Base-by-base conservation (phyloP, 2,329 filamentous ascomycete species). In the Venturia asperata region DNA sequence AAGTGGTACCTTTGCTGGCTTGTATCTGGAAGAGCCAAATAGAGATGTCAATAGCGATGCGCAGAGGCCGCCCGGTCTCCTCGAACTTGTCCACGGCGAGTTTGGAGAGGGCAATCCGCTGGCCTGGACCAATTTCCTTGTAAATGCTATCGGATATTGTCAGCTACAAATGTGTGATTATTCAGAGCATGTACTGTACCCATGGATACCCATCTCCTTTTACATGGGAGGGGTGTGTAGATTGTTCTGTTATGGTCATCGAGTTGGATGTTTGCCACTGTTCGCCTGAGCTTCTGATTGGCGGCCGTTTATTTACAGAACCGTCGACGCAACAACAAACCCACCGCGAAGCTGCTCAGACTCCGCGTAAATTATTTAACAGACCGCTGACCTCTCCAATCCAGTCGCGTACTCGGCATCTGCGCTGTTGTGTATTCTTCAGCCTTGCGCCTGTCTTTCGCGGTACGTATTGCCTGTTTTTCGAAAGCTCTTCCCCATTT, bases 1-100 rank as follows among this genome's bases (percentile, higher is more conserved):
- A 49, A 52, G 21, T 17, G 39, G 13, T 17, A 84, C 85, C 91
- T 78, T 87, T 86, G 21, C 90, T 90, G 17, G 91, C 88, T 73
- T 96, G 92, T 15, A 88, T 88, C 72, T 99, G 94, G 72, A 96
- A 97, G 56, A 96, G 89, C 94, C 94, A 99, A 73, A 99, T 97
- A 2, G 92, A 91, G 70, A 96, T 89, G 74, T 99, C 94, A 68
- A 99, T 89, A 47, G 94, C 94, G 60, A 99, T 82, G 49, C 92
- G 88, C 49, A 97, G 80, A 0, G 92, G 92, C 1, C 87, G 83
- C 30, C 84, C 83, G 13, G 85, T 86, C 64, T 82, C 77, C 71
- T 91, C 85, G 68, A 95, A 84, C 70, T 90, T 88, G 61, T 92
- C 85, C 58, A 92, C 82, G 39, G 92, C 89, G 62, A 97, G 83